Evolutionary conservation across 129 eudicot species (phyloP).

Genomic region (Cynara cardunculus): DNA sequence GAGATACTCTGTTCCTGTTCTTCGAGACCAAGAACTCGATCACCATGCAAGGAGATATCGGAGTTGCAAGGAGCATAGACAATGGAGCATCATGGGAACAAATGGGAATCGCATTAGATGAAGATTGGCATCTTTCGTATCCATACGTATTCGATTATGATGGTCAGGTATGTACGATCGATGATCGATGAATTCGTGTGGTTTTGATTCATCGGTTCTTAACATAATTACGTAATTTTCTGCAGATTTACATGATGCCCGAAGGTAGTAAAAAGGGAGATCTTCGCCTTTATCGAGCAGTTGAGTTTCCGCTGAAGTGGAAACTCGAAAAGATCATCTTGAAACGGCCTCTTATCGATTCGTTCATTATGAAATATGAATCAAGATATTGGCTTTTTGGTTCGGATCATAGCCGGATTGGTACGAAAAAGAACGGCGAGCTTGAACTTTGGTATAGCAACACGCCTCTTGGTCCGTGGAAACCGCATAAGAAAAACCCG

Average conservation of each 20-base stretch:
- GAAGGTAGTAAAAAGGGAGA: conserved; percentile 87
- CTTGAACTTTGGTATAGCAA: conserved; percentile 85
- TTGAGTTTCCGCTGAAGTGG: conserved; percentile 74
- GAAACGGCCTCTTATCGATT: conserved; percentile 71
- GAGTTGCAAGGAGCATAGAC: conserved; percentile 70
- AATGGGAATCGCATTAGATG: conserved; percentile 82
- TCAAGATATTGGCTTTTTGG: conserved; percentile 81
- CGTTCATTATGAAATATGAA: conserved; percentile 54
- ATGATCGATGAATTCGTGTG: not conserved
- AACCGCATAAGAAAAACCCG: conserved; percentile 76
- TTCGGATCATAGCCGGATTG: conserved; percentile 65
- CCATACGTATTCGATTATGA: conserved; percentile 72
- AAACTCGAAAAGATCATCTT: conserved; percentile 59
- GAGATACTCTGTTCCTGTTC: conserved; percentile 64
- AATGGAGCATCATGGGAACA: conserved; percentile 91
- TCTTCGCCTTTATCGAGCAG: conserved; percentile 80
- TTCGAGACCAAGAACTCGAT: conserved; percentile 80
- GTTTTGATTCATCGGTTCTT: not conserved
- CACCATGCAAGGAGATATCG: conserved; percentile 95
- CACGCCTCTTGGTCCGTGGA: conserved; percentile 88
- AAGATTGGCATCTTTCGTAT: conserved; percentile 96
- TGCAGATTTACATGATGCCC: conserved; percentile 88
- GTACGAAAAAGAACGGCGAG: conserved; percentile 53
- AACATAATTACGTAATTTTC: not conserved
- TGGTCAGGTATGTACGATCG: conserved; percentile 48